Base-by-base conservation (phyloP, 805 yeast genomes). In the Ogataea wickerhamii region DNA sequence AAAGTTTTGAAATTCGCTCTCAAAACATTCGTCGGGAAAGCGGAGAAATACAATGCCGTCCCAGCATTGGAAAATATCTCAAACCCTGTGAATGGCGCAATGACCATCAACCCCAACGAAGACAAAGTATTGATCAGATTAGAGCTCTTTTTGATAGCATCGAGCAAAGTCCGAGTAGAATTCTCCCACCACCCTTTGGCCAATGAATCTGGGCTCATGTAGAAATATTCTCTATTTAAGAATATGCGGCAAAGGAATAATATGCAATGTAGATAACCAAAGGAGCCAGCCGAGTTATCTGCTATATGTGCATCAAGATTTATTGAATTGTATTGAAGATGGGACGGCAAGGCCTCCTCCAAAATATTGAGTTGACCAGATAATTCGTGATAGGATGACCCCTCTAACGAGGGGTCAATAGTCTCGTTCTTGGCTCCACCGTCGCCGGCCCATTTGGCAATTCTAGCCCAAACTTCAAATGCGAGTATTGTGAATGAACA, bases 361-460 rank as follows among this genome's bases (percentile, higher is more conserved):
- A 63, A 41, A 3, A 32, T 27, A 18, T 55, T 54, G 18, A 66
- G 40, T 29, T 54, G 56, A 7, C 43, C 30, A 5, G 58, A 52
- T 4, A 66, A 39, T 17, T 49, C 47, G 28, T 40, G 45, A 38
- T 55, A 64, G 3, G 52, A 48, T 3, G 68, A 61, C 4, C 49
- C 38, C 12, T 43, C 35, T 8, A 53, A 48, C 64, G 61, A 60
- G 5, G 69, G 69, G 13, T 52, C 52, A 22, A 22, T 22, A 22
- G 38, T 44, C n/a, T 59, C 67, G n/a, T 46, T 33, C 28, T 52
- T 52, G 0, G 59, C 60, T 2, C 65, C 67, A 12, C 52, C 49
- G 33, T 61, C 66, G 4, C 69, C 66, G 1, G 61, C 64, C 68
- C 69, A 65, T 40, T 61, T 59, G 3, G 68, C 66, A 16, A 62